These are phyloP conservation scores for Terfezia claveryi DNA, from an alignment of 495 filamentous ascomycete species.

Conservation along the genomic window DNA sequence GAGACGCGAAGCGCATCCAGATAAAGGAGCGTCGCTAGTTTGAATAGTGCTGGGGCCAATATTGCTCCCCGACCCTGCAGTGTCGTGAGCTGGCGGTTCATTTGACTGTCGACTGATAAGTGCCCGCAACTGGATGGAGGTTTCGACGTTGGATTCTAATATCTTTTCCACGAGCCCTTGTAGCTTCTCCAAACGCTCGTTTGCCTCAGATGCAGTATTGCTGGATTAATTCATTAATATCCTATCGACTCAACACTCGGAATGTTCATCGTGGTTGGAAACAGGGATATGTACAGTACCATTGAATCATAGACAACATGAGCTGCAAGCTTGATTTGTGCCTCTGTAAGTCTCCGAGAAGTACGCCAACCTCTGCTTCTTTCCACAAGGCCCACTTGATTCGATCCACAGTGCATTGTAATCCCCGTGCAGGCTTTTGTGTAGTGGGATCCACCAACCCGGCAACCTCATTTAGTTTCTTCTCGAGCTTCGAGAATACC, in stretches of 20 bases:
- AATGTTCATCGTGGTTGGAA: neutral
- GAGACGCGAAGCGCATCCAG: neutral
- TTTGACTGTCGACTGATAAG: neutral
- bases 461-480: neutral
- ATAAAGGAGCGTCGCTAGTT: neutral
- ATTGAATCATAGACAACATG: neutral
- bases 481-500: neutral
- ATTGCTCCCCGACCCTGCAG: neutral
- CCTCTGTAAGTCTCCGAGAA: neutral
- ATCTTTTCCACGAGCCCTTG: neutral
- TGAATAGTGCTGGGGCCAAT: neutral
- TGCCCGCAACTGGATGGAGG: too few relatives aligned
- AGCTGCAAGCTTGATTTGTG: neutral
- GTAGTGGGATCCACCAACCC: neutral
- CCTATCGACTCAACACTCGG: neutral
- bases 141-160: neutral
- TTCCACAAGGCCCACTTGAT: neutral
- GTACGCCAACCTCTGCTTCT: neutral
- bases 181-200: neutral
- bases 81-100: neutral
- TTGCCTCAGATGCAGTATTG: neutral
- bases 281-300: neutral
- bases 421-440: neutral
- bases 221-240: neutral
- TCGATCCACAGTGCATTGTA: neutral